Percentiles rank a stretch among this genome's conserved stretches.
These are phyloP conservation scores for Malus hybrid DNA, from an alignment of 331 rosid genomes.

Conservation along the genomic window DNA sequence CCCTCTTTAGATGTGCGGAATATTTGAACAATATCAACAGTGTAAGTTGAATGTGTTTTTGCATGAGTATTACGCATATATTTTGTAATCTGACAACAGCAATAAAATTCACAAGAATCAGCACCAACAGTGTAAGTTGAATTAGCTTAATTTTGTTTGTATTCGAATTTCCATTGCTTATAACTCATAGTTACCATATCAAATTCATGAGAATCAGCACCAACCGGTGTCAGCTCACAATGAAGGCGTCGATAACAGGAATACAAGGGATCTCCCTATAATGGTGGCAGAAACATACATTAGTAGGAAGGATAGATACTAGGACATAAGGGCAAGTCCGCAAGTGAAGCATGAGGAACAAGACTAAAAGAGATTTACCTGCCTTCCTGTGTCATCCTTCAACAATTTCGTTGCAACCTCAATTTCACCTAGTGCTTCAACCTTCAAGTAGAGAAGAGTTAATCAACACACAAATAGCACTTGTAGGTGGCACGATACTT, in stretches of 20 bases:
- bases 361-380: constrained; percentile 45
- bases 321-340: background rate
- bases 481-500: background rate
- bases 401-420: constrained; percentile 87
- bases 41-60: constrained; percentile 72
- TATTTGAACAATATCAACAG: constrained; percentile 62
- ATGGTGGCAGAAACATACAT: constrained; percentile 12
- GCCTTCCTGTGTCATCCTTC: constrained; percentile 40
- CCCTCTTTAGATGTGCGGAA: constrained; percentile 57
- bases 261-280: constrained; percentile 76
- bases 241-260: constrained; percentile 63
- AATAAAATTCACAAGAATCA: background rate
- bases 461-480: background rate
- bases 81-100: constrained; percentile 51
- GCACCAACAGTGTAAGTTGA: too few species aligned
- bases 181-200: constrained; percentile 48
- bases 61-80: constrained; percentile 84
- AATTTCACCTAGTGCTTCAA: constrained; percentile 89
- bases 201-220: constrained; percentile 53
- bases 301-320: background rate
- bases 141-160: background rate
- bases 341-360: constrained; percentile 7
- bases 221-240: constrained; percentile 67
- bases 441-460: constrained; percentile 48
- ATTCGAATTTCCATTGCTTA: background rate